Percentiles rank a stretch among this genome's conserved stretches.
Evolutionary conservation across 1,139 yeast species (phyloP).

Genomic region (Candida tetrigidarum): DNA sequence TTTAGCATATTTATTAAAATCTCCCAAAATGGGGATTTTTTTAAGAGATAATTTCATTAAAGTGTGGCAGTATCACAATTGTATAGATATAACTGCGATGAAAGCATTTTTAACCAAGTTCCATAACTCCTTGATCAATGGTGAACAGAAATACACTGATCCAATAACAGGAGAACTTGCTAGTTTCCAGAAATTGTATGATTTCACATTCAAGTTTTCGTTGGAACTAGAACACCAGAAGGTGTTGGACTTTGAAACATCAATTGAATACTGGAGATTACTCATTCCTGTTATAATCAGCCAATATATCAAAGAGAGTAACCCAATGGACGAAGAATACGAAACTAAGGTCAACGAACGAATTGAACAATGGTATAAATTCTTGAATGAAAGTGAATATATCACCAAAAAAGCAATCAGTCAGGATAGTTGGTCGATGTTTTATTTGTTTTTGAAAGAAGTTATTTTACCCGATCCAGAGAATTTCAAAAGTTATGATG

Average conservation of each 20-base stretch:
- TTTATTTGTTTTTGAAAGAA: conserved; percentile 64
- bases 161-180: conserved; percentile 16
- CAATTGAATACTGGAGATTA: conserved; percentile 79
- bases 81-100: conserved; percentile 54
- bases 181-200: conserved; percentile 62
- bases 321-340: conserved; percentile 7
- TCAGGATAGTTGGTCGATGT: conserved; percentile 86
- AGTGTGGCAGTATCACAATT: conserved; percentile 55
- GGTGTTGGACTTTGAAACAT: conserved; percentile 62
- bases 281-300: conserved; percentile 45
- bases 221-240: conserved; percentile 62
- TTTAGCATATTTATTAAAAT: conserved; percentile 66
- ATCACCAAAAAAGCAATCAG: conserved; percentile 51
- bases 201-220: conserved; percentile 70
- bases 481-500: conserved; percentile 61
- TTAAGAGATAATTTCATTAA: conserved; percentile 48
- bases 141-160: conserved; percentile 12
- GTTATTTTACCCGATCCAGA: conserved; percentile 53
- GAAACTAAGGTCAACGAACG: conserved; percentile 22
- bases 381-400: conserved; percentile 32
- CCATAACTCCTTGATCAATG: conserved; percentile 34
- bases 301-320: conserved; percentile 11
- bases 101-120: conserved; percentile 40
- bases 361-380: conserved; percentile 57
- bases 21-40: conserved; percentile 71